phyloP scores from a whole-genome alignment of 257 asterid genomes.

The Solanum tacnaense region DNA sequence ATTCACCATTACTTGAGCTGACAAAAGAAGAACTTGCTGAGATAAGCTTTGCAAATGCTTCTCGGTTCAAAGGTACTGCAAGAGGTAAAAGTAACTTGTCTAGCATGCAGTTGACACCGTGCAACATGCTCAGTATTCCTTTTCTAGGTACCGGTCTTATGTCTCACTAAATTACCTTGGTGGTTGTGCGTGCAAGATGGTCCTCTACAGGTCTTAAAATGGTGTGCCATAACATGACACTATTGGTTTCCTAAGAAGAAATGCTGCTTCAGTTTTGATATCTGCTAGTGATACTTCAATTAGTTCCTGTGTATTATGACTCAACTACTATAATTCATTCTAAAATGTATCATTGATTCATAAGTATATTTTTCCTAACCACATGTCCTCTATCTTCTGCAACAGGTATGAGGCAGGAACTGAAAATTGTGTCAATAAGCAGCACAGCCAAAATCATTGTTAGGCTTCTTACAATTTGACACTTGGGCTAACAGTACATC shows the following conservation, averaged over 20 bases:
- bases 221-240: neutral
- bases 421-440: neutral
- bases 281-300: neutral
- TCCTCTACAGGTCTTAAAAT: neutral
- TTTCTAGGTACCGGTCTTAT: neutral
- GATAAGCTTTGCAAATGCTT: constrained; percentile 56
- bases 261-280: neutral
- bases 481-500: neutral
- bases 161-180: neutral
- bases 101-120: neutral
- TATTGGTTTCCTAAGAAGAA: neutral
- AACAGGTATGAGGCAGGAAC: neutral
- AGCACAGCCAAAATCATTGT: neutral
- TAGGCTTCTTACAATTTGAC: neutral
- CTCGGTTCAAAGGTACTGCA: constrained; percentile 44
- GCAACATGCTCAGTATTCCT: neutral
- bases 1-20: constrained; percentile 63
- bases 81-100: neutral
- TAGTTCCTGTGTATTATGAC: neutral
- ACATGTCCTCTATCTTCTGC: neutral
- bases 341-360: neutral
- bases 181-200: neutral
- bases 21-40: constrained; percentile 53
- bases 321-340: neutral
- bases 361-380: neutral